Evolutionary conservation across 495 filamentous ascomycete species (phyloP).

Genomic region (Annulohypoxylon moriforme): DNA sequence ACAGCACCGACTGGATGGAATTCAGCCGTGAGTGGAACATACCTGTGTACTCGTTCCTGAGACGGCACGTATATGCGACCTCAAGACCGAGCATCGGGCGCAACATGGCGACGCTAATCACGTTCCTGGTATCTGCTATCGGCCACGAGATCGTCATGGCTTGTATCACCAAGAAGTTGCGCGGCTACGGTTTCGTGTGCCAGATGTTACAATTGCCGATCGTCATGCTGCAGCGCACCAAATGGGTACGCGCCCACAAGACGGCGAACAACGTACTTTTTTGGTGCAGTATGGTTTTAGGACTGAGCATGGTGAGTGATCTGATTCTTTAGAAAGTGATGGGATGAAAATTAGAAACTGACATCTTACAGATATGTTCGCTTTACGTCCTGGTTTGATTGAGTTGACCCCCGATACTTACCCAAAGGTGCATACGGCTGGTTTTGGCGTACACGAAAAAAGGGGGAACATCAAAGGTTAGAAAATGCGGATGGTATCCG

Average conservation of each 20-base stretch:
- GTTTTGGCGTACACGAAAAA: not conserved
- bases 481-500: not conserved
- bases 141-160: slow-evolving; percentile 97
- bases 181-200: slow-evolving; percentile 91
- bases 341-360: slow-evolving; percentile 10
- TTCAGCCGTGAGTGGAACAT: slow-evolving; percentile 98
- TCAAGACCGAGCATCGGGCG: slow-evolving; percentile 78
- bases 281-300: slow-evolving; percentile 95
- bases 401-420: not conserved
- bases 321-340: not conserved
- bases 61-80: slow-evolving; percentile 91
- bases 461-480: not conserved
- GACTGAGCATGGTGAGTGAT: slow-evolving; percentile 80
- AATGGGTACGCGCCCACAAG: slow-evolving; percentile 75
- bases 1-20: slow-evolving; percentile 88
- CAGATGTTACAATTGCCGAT: slow-evolving; percentile 98
- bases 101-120: slow-evolving; percentile 85
- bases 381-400: slow-evolving; percentile 63
- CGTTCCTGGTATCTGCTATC: slow-evolving; percentile 87
- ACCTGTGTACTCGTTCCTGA: slow-evolving; percentile 97
- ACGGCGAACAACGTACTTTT: slow-evolving; percentile 93
- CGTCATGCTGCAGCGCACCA: slow-evolving; percentile 86
- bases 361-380: slow-evolving; percentile 60
- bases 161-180: slow-evolving; percentile 96
- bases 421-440: not conserved